A percentile compares a stretch with the other conserved stretches of the same genome.
Conservation (phyloP, 352 stramenopile genomes). For the Blastocystis hominis region DNA sequence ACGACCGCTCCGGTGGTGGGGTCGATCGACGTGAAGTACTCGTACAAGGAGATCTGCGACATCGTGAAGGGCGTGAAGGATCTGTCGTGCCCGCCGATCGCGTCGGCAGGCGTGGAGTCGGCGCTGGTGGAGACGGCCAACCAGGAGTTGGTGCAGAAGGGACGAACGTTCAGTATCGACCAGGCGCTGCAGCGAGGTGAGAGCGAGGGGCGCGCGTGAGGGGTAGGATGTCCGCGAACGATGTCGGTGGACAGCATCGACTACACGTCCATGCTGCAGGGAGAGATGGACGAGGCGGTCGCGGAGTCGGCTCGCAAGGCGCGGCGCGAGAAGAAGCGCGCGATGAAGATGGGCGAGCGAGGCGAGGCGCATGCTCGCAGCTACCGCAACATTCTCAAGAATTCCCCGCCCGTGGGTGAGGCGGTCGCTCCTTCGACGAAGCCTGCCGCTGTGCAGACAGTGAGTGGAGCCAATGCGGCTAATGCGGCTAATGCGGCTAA, state of each 20-base stretch:
- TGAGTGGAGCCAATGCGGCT: too few species aligned
- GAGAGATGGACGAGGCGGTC: constrained; percentile 20
- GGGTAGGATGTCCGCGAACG: constrained; percentile 8
- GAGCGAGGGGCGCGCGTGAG: too few species aligned
- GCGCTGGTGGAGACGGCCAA: constrained; percentile 25
- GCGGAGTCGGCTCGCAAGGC: neutral
- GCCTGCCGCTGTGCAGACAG: too few species aligned
- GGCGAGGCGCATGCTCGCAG: too few species aligned
- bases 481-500: too few species aligned
- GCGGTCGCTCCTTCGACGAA: neutral
- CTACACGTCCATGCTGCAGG: constrained; percentile 35
- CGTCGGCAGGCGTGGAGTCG: neutral
- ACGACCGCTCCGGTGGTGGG: neutral
- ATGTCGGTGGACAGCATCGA: constrained; percentile 51
- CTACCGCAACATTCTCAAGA: constrained; percentile 25
- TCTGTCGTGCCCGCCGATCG: neutral
- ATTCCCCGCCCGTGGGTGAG: neutral
- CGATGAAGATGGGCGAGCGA: too few species aligned
- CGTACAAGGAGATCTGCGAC: neutral
- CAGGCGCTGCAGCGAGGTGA: constrained; percentile 25
- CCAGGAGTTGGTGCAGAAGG: constrained; percentile 41
- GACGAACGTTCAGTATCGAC: constrained; percentile 48
- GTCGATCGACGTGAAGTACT: constrained; percentile 7
- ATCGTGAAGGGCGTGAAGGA: constrained; percentile 40
- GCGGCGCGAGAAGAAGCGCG: too few species aligned